Base-by-base conservation (phyloP, 108 stramenopile species). In the Stephanodiscus triporus region DNA sequence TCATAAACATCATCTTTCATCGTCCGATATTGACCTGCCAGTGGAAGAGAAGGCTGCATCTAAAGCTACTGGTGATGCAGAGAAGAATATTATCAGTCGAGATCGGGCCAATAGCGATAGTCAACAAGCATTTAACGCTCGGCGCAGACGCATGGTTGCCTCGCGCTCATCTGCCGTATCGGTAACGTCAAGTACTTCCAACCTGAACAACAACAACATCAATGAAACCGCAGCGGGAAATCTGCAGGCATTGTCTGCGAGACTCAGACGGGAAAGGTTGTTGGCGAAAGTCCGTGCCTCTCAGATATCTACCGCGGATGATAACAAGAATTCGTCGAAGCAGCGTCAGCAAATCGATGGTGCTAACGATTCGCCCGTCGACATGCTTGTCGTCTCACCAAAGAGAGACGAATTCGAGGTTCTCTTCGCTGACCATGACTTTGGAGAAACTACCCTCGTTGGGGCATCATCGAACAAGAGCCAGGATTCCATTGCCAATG, bases 401-500 rank as follows among this genome's bases (percentile, higher is more conserved):
- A 62, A 43, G 45, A 57, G 43, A 14, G 76, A 77, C 23, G 76
- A 77, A 47, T 66, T 77, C 40, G 76, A 77, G 68, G 61, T 77
- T 36, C 58, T 77, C 13, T 70, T 77, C 54, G 66, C 65, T 34
- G 65, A 75, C 13, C 47, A 55, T 13, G 56, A 64, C 42, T 38
- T 57, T 38, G 9, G 13, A 38, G 14, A 5, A 22, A 45, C 48
- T 16, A 13, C 22, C 4, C 16, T 66, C 45, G 1, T 23, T 65
- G 43, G 3, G 10, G 43, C 43, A n/a, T 42, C 38, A 16, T 16
- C 36, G 20, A 13, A 22, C 26, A 34, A 29, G 34, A 45, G 43
- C 43, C 14, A 16, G 48, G 47, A 67, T 67, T 54, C 37, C 30
- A 54, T 61, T 43, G 14, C 30, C 36, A 61, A 61, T 22, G 60